These are phyloP conservation scores for Salix purpurea DNA, from an alignment of 345 rosid genomes.

Conservation along the genomic window DNA sequence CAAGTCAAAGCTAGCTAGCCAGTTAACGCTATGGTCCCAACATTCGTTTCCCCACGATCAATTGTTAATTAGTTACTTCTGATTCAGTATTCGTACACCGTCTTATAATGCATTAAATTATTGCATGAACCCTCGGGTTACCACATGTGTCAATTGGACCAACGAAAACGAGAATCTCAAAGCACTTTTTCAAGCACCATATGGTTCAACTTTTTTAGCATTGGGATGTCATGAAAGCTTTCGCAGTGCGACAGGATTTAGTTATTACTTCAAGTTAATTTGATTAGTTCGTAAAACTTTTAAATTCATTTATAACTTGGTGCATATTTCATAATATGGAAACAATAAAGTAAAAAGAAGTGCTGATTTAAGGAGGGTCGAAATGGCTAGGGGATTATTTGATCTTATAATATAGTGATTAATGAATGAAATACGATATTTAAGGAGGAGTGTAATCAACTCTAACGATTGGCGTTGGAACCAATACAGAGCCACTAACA, in stretches of 20 bases:
- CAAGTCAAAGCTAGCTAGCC: neutral
- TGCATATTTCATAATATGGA: too few relatives aligned
- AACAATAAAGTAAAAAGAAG: too few relatives aligned
- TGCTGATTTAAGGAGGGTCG: too few relatives aligned
- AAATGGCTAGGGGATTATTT: too few relatives aligned
- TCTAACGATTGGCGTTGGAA: neutral
- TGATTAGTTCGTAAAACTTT: too few relatives aligned
- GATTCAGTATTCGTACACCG: neutral
- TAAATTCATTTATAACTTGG: too few relatives aligned
- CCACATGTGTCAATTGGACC: constrained; percentile 35
- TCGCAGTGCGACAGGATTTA: neutral
- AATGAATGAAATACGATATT: too few relatives aligned
- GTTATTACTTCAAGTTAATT: too few relatives aligned
- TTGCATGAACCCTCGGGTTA: constrained; percentile 39
- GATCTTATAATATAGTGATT: too few relatives aligned
- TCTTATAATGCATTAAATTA: neutral
- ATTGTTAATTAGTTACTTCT: neutral
- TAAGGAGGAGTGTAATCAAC: too few relatives aligned
- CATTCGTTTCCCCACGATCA: constrained; percentile 15
- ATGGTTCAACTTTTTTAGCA: neutral
- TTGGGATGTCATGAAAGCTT: neutral
- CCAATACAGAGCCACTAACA: neutral
- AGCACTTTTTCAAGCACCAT: neutral
- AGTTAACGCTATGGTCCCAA: constrained; percentile 11
- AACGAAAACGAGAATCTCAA: constrained; percentile 31